phyloP scores from a whole-genome alignment of 2,329 filamentous ascomycete species.

The Cladophialophora yegresii region DNA sequence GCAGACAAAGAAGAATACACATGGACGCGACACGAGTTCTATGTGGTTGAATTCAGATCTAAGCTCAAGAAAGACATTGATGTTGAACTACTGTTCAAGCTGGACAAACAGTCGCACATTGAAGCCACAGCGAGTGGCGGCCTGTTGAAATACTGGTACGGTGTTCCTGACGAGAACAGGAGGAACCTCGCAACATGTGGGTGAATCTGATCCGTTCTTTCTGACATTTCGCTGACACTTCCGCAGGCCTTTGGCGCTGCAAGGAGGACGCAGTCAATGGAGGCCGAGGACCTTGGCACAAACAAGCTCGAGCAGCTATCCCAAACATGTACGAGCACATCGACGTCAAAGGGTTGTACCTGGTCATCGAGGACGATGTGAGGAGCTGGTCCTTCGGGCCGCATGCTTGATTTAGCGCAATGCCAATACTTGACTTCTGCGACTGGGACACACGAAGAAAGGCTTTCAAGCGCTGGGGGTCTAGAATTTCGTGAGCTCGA shows the following conservation, averaged over 20 bases:
- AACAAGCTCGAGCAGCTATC: slow-evolving; percentile 54
- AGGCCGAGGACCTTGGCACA: slow-evolving; percentile 60
- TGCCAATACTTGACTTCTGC: not conserved
- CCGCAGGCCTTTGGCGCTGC: slow-evolving; percentile 65
- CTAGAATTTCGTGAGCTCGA: not conserved
- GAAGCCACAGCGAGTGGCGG: slow-evolving; percentile 80
- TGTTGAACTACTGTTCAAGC: slow-evolving; percentile 65
- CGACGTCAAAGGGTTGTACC: slow-evolving; percentile 63
- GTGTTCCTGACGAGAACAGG: slow-evolving; percentile 66
- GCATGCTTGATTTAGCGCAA: slow-evolving; percentile 11
- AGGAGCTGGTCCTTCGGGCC: slow-evolving; percentile 55
- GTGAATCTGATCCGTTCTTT: slow-evolving; percentile 34
- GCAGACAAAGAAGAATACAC: slow-evolving; percentile 49
- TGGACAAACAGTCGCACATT: slow-evolving; percentile 77
- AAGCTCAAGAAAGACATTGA: slow-evolving; percentile 68
- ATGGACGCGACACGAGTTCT: slow-evolving; percentile 70
- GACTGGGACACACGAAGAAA: not conserved
- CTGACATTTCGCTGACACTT: slow-evolving; percentile 24
- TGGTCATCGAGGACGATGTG: slow-evolving; percentile 68
- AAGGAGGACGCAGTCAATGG: slow-evolving; percentile 62
- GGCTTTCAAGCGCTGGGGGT: not conserved
- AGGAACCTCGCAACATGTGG: slow-evolving; percentile 80
- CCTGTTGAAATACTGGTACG: slow-evolving; percentile 94
- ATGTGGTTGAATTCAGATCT: slow-evolving; percentile 82
- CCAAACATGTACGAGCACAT: slow-evolving; percentile 61